phyloP scores from a whole-genome alignment of 257 asterid genomes.

The Solanum chmielewskii region DNA sequence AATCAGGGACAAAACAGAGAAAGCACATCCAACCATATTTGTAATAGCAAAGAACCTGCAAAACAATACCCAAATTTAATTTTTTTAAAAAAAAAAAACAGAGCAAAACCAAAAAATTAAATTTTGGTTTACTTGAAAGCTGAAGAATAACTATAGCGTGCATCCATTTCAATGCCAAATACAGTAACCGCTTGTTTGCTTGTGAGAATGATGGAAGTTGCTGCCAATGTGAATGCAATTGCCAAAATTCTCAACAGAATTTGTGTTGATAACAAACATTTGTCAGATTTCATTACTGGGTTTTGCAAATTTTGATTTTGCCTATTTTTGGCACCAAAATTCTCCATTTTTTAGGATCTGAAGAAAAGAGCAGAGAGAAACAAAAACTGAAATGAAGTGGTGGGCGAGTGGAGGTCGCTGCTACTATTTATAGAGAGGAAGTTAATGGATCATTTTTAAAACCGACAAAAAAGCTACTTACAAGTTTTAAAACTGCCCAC shows the following conservation, averaged over 20 bases:
- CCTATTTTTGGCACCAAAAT: not conserved
- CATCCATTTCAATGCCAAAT: slow-evolving; percentile 33
- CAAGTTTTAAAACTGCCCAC: not conserved
- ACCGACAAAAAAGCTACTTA: not conserved
- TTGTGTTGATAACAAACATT: slow-evolving; percentile 16
- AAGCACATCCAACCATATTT: slow-evolving; percentile 34
- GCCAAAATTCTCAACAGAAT: slow-evolving; percentile 27
- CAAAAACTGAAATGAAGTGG: not conserved
- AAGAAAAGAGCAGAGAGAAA: not conserved
- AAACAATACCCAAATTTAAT: not conserved
- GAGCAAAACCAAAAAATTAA: not conserved
- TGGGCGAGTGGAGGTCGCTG: not conserved
- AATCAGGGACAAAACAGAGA: slow-evolving; percentile 27
- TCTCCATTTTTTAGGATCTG: slow-evolving; percentile 1
- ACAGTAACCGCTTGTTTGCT: slow-evolving; percentile 31
- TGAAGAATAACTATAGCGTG: slow-evolving; percentile 47
- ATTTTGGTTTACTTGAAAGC: slow-evolving; percentile 32
- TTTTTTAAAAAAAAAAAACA: fast-evolving
- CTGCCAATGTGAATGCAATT: slow-evolving; percentile 28
- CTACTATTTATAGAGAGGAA: not conserved
- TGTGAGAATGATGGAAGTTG: slow-evolving; percentile 37
- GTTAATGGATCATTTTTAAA: not conserved
- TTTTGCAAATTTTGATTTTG: not conserved
- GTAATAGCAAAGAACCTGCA: slow-evolving; percentile 54
- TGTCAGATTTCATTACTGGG: slow-evolving; percentile 11